phyloP scores from a whole-genome alignment of 208 protist species.

The Naegleria lovaniensis region DNA sequence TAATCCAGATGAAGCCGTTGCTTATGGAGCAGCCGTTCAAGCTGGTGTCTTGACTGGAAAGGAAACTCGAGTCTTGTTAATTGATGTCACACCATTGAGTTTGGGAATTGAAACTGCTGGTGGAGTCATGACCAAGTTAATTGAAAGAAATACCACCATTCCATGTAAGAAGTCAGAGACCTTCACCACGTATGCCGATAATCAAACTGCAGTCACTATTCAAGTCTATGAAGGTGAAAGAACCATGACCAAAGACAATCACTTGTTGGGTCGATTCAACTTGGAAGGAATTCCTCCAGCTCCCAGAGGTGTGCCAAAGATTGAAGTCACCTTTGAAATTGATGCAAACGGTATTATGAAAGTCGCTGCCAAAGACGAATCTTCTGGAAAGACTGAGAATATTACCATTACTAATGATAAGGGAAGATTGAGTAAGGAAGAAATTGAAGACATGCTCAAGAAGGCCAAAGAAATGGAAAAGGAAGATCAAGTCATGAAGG shows the following conservation, averaged over 20 bases:
- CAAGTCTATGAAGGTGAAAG: conserved; percentile 93
- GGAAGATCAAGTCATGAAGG: conserved; percentile 65
- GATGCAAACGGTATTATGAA: conserved; percentile 63
- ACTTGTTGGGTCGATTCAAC: conserved; percentile 87
- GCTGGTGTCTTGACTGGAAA: conserved; percentile 62
- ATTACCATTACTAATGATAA: conserved; percentile 80
- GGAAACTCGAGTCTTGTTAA: conserved; percentile 46
- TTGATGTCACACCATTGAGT: conserved; percentile 81
- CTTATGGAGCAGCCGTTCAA: conserved; percentile 73
- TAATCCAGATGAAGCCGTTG: conserved; percentile 52
- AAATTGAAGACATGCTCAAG: conserved; percentile 87
- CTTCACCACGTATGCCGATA: conserved; percentile 84
- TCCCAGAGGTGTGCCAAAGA: conserved; percentile 79
- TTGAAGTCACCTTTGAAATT: conserved; percentile 83
- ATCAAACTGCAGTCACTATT: conserved; percentile 90
- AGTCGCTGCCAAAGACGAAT: conserved; percentile 47
- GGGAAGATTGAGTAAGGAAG: conserved; percentile 73
- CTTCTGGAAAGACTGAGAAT: conserved; percentile 46
- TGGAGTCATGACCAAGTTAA: conserved; percentile 86
- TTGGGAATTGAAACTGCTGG: conserved; percentile 87
- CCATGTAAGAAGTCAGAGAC: conserved; percentile 82
- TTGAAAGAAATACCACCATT: conserved; percentile 79
- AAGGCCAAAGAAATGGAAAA: conserved; percentile 79
- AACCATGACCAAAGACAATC: conserved; percentile 81
- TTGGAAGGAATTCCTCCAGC: conserved; percentile 73